Conservation (phyloP, 768 basidiomycete species). For the Pulveroboletus sp. region DNA sequence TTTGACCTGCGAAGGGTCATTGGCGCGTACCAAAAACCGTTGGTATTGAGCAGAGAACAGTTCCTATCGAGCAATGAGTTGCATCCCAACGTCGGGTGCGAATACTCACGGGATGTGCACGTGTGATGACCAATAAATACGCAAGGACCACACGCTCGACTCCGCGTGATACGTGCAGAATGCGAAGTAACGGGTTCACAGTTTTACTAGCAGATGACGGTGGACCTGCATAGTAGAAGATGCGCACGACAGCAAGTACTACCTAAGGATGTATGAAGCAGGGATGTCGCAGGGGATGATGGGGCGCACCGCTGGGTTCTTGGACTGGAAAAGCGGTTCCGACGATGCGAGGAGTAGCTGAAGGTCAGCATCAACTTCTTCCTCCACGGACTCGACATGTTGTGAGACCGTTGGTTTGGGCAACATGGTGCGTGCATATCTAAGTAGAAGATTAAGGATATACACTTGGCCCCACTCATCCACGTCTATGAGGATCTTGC, state of each 20-base stretch:
- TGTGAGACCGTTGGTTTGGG: conserved; percentile 47
- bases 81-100: not conserved
- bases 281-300: not conserved
- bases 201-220: conserved; percentile 52
- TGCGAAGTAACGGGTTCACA: conserved; percentile 67
- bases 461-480: conserved; percentile 97
- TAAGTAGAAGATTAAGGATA: conserved; percentile 67
- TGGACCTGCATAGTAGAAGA: conserved; percentile 71
- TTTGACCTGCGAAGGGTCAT: conserved; percentile 67
- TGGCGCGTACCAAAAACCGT: conserved; percentile 64
- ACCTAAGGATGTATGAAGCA: conserved; percentile 46
- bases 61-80: conserved; percentile 16
- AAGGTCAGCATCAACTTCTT: conserved; percentile 75
- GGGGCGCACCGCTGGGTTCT: conserved; percentile 76
- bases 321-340: conserved; percentile 77
- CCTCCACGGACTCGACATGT: conserved; percentile 32
- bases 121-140: conserved; percentile 64
- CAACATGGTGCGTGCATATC: conserved; percentile 85
- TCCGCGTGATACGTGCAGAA: conserved; percentile 67
- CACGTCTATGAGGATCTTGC: conserved; percentile 78
- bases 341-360: conserved; percentile 66
- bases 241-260: conserved; percentile 67
- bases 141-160: conserved; percentile 71
- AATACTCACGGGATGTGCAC: conserved; percentile 58
- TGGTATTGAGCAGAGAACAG: conserved; percentile 61